A percentile compares a stretch with the other conserved stretches of the same genome.
These are phyloP conservation scores for Candida mattraensis DNA, from an alignment of 805 yeast species.

Conservation along the genomic window DNA sequence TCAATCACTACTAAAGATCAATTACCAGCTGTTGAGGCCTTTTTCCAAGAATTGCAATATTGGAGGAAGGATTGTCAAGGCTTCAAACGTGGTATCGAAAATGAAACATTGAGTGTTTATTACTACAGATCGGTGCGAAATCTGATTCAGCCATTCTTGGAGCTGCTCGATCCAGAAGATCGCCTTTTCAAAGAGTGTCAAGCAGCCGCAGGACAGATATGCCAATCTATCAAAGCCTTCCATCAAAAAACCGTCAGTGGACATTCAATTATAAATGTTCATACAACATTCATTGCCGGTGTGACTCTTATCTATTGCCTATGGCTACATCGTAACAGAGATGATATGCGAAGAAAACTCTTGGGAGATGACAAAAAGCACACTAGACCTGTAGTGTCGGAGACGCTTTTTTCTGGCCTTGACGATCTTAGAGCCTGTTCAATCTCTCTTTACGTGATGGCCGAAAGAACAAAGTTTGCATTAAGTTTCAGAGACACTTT, in stretches of 20 bases:
- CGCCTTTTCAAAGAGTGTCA: conserved; percentile 63
- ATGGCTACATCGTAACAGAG: conserved; percentile 63
- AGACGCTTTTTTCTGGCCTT: conserved; percentile 50
- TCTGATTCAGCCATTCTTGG: conserved; percentile 63
- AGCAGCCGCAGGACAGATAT: conserved; percentile 70
- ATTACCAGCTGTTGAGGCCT: conserved; percentile 50
- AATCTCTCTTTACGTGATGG: conserved; percentile 61
- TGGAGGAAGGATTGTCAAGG: conserved; percentile 58
- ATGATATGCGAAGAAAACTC: conserved; percentile 53
- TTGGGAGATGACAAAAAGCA: conserved; percentile 59
- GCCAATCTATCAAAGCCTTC: conserved; percentile 61
- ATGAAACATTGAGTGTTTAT: conserved; percentile 57
- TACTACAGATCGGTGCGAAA: conserved; percentile 61
- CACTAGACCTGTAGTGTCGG: conserved; percentile 58
- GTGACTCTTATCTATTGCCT: conserved; percentile 65
- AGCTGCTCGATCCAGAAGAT: conserved; percentile 59
- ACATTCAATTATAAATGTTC: conserved; percentile 65
- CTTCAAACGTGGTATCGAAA: conserved; percentile 50
- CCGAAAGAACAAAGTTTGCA: conserved; percentile 64
- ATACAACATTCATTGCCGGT: conserved; percentile 68
- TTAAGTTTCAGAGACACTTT: conserved; percentile 63
- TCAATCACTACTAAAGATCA: conserved; percentile 37
- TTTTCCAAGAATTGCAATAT: conserved; percentile 51
- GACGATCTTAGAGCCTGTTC: conserved; percentile 69
- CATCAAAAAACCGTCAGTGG: conserved; percentile 63